Conservation (phyloP, 257 asterid species). For the Solanum chmielewskii region DNA sequence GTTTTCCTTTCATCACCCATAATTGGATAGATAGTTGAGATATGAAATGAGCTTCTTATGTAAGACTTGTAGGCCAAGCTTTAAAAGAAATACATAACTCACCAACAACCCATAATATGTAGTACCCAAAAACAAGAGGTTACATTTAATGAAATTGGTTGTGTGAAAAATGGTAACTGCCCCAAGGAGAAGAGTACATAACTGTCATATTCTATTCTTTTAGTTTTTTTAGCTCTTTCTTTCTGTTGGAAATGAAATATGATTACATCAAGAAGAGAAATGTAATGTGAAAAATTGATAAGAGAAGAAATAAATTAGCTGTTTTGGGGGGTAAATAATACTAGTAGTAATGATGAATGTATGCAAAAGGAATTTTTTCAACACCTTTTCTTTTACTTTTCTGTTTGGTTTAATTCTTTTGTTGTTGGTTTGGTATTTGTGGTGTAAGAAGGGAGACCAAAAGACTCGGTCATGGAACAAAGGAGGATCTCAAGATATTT, state of each 20-base stretch:
- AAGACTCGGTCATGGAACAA: conserved; percentile 32
- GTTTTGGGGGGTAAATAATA: neutral
- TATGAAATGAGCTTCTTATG: neutral
- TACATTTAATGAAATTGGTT: conserved; percentile 1
- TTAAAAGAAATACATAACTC: neutral
- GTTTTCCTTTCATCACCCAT: conserved; percentile 70
- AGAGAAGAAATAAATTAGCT: neutral
- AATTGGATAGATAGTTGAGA: neutral
- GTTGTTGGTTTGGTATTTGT: conserved; percentile 8
- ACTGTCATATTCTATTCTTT: neutral
- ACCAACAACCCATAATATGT: neutral
- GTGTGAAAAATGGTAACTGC: neutral
- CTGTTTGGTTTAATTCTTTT: neutral
- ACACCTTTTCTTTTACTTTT: neutral
- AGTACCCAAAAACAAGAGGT: neutral
- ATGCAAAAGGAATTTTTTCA: neutral
- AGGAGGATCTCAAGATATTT: conserved; percentile 40
- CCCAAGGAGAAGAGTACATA: conserved; percentile 13
- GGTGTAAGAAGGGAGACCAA: conserved; percentile 30
- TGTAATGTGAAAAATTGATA: neutral
- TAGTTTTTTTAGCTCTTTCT: neutral
- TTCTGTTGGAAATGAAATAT: conserved; percentile 1
- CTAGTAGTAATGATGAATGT: neutral
- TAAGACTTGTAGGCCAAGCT: neutral
- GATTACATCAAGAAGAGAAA: neutral